phyloP scores from a whole-genome alignment of 1,284 basidiomycete species.

The Ustilago vetiveriae region DNA sequence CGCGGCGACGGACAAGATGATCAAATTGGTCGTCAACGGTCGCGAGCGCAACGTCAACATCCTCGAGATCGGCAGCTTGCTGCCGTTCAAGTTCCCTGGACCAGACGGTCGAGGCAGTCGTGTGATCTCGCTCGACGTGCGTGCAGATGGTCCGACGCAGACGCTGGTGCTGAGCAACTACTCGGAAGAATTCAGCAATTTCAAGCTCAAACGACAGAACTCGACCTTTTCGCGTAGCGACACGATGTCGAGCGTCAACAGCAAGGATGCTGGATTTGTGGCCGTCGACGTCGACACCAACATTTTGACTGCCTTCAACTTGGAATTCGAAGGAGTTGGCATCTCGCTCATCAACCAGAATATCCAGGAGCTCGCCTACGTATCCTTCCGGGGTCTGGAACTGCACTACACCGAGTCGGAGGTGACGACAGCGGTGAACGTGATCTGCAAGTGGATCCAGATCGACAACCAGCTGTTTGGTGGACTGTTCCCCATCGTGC shows the following conservation, averaged over 20 bases:
- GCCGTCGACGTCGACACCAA: slow-evolving; percentile 79
- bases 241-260: slow-evolving; percentile 76
- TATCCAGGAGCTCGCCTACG: slow-evolving; percentile 89
- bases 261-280: slow-evolving; percentile 75
- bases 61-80: slow-evolving; percentile 92
- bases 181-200: slow-evolving; percentile 84
- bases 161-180: slow-evolving; percentile 88
- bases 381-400: slow-evolving; percentile 81
- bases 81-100: slow-evolving; percentile 82
- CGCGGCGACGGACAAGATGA: slow-evolving; percentile 82
- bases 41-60: slow-evolving; percentile 84
- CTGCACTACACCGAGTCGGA: slow-evolving; percentile 87
- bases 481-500: slow-evolving; percentile 90
- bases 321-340: slow-evolving; percentile 91
- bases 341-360: slow-evolving; percentile 89
- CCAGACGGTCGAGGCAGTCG: slow-evolving; percentile 68
- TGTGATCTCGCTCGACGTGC: slow-evolving; percentile 88
- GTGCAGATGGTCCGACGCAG: slow-evolving; percentile 88
- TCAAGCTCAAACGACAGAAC: slow-evolving; percentile 78
- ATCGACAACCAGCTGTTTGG: slow-evolving; percentile 94
- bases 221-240: slow-evolving; percentile 75
- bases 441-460: slow-evolving; percentile 90
- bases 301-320: slow-evolving; percentile 76
- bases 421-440: slow-evolving; percentile 80
- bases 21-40: slow-evolving; percentile 75